Evolutionary conservation across 495 filamentous ascomycete species (phyloP), one percentile per base, ranked within the genome.

Genomic region (Margaritispora aquatica): DNA sequence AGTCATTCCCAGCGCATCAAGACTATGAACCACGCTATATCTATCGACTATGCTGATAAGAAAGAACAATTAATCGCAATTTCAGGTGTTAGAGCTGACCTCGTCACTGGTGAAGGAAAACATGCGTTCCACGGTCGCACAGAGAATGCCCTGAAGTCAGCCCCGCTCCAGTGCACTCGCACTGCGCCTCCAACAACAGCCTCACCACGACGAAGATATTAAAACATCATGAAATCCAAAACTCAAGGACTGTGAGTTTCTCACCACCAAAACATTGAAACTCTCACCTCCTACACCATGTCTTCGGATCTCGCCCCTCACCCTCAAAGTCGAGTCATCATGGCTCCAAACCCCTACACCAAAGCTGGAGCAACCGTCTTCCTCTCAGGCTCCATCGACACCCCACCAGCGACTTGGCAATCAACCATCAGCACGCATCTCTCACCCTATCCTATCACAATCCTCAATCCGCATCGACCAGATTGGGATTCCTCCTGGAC

Each of bases 381-480:
- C 46, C 63, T 66, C 47, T 66, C 63, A 2, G 63, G 63, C 52
- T 51, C 31, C 48, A 66, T 66, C 55, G 53, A 55, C 26, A 26
- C 36, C 31, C 52, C 50, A 8, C 26, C 49, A 2, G n/a, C 65
- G 0, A 71, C 75, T 62, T 81, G 77, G 77, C 77, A 75, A 10
- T 59, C 72, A 19, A 53, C 44, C 15, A 52, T 82, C 26, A 63
- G 51, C 11, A 51, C 63, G 24, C 64, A 67, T 5, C 69, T 81
- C 29, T 56, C 70, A 0, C 58, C 70, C 34, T 62, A 71, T 9
- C 77, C 80, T 48, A 63, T 88, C 56, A 83, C 80, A 4, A 71
- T 88, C 54, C 75, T 79, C 66, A 85, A 88, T 51, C 84, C 83
- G 7, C 66, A 75, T 13, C 77, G 81, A 0, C 51, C 66, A 2